Conservation (phyloP, 331 rosid species). For the Dryas integrifolia region DNA sequence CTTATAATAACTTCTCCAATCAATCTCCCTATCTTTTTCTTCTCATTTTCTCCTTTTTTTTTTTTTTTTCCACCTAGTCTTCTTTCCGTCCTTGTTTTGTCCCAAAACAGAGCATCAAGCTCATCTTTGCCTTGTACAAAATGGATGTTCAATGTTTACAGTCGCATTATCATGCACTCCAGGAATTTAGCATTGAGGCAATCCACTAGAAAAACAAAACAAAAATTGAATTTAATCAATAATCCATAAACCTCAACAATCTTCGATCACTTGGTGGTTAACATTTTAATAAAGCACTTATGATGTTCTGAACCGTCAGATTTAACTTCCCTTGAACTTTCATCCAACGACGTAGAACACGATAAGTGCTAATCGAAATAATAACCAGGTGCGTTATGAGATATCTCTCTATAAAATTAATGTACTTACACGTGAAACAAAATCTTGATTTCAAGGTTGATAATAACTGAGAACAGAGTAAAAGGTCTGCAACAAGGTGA, state of each 20-base stretch:
- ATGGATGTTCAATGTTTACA: background rate
- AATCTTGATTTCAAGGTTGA: background rate
- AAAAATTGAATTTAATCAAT: too few species aligned
- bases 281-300: too few species aligned
- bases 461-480: slow-evolving; percentile 33
- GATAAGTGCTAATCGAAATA: too few species aligned
- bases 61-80: too few species aligned
- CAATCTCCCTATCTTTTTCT: background rate
- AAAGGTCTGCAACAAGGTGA: slow-evolving; percentile 53
- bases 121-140: background rate
- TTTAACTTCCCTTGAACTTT: too few species aligned
- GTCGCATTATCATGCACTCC: background rate
- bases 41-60: background rate
- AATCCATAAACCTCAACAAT: too few species aligned
- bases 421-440: background rate
- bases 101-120: background rate
- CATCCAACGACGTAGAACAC: too few species aligned
- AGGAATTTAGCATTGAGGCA: background rate
- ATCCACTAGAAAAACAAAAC: background rate
- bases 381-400: too few species aligned
- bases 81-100: background rate
- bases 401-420: background rate
- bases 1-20: background rate
- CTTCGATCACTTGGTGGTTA: too few species aligned
- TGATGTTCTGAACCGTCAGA: too few species aligned